Conservation (phyloP, 305 asterid genomes). For the Coffea humblotiana region DNA sequence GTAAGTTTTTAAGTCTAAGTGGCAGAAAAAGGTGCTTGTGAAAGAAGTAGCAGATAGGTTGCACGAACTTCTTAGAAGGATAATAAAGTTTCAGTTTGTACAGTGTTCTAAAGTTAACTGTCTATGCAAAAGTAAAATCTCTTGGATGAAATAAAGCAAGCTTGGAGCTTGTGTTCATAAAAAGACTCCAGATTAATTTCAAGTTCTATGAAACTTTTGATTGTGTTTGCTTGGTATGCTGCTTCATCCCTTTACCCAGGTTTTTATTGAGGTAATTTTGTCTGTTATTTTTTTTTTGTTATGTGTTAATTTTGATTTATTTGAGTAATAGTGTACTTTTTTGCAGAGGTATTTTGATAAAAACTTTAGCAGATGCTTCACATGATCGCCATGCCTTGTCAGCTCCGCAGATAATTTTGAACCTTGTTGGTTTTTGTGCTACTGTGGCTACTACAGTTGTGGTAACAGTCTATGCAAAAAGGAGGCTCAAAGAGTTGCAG, state of each 20-base stretch:
- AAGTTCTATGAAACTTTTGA: background rate
- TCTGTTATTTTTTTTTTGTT: background rate
- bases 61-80: background rate
- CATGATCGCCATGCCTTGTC: slow-evolving; percentile 56
- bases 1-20: background rate
- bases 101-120: background rate
- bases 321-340: background rate
- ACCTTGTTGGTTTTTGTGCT: slow-evolving; percentile 50
- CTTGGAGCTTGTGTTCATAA: background rate
- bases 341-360: slow-evolving; percentile 72
- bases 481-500: slow-evolving; percentile 42
- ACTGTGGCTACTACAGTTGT: slow-evolving; percentile 58
- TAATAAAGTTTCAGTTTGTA: background rate
- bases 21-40: background rate
- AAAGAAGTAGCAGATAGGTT: background rate
- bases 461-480: slow-evolving; percentile 65
- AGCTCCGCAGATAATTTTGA: slow-evolving; percentile 59
- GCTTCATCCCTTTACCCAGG: no score
- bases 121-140: background rate
- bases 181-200: background rate
- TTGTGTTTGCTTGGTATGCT: background rate
- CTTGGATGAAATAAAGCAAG: background rate
- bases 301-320: background rate
- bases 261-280: background rate
- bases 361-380: slow-evolving; percentile 71